phyloP scores from a whole-genome alignment of 768 basidiomycete species.

The Lentinula edodes region DNA sequence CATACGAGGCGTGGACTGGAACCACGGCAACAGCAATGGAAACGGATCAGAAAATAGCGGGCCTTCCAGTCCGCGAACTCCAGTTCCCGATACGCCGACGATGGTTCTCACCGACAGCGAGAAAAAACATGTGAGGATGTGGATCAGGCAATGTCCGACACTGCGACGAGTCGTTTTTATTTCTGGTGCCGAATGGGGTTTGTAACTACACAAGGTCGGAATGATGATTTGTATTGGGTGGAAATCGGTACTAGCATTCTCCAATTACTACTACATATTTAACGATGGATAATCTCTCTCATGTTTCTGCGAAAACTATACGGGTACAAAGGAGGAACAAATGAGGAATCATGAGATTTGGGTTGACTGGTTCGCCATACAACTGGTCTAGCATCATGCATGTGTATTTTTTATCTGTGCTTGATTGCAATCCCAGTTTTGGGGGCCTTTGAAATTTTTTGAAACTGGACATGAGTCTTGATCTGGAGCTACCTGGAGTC shows the following conservation, averaged over 20 bases:
- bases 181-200: conserved; percentile 7
- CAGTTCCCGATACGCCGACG: not conserved
- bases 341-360: too few relatives aligned
- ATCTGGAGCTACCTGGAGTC: too few relatives aligned
- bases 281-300: not conserved
- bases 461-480: too few relatives aligned
- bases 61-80: not conserved
- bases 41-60: not conserved
- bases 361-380: too few relatives aligned
- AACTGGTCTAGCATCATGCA: too few relatives aligned
- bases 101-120: conserved; percentile 2
- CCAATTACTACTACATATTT: not conserved
- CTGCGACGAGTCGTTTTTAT: conserved; percentile 2
- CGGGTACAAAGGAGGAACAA: too few relatives aligned
- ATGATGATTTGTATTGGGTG: not conserved
- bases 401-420: too few relatives aligned
- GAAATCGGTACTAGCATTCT: not conserved
- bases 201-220: not conserved
- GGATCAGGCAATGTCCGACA: conserved; percentile 9
- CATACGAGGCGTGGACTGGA: conserved; percentile 3
- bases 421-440: too few relatives aligned
- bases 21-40: not conserved
- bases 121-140: conserved; percentile 4
- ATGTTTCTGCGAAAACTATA: too few relatives aligned
- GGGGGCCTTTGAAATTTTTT: too few relatives aligned